Base-by-base conservation (phyloP, 1,284 basidiomycete genomes). In the Mixia osmundae region DNA sequence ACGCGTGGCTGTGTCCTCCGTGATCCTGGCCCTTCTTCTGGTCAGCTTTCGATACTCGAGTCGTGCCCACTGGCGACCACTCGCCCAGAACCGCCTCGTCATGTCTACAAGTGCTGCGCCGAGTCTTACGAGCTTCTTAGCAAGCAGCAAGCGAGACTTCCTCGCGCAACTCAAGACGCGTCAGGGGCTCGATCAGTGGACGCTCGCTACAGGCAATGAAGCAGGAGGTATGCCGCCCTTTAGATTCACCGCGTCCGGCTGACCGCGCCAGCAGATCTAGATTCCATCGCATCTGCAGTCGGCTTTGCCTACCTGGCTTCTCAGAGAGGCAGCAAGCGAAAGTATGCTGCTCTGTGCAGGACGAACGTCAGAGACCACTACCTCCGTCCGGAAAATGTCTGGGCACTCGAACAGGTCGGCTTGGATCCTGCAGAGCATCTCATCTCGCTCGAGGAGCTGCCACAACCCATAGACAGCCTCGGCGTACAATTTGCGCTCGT, bases 361-460 rank as follows among this genome's bases (percentile, higher is more conserved):
- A 76, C 73, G 1, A 61, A 67, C 0, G 66, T 67, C 4, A 54
- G 61, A 1, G 78, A 83, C 53, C 65, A 94, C 39, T 51, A 52
- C 21, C 65, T 95, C 15, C 76, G 89, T 19, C 70, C 76, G 10
- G 89, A 97, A 54, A 97, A 97, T 56, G 53, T 71, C 4, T 60
- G 76, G 43, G 79, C 77, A 0, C 62, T 89, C 44, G 50, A 59
- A 8, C 59, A 67, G 8, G 67, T 69, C 1, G 62, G 64, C 1
- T 53, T 85, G 24, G 51, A 57, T 22, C 45, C 61, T 2, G 56
- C 60, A 12, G 52, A 57, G 9, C 61, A 69, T 37, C 58, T 83
- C 25, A 58, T 76, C 31, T 51, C 57, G 45, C 32, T 55, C 56
- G 35, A 60, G 32, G 48, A 56, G 20, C 46, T 64, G 3, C 50